Evolutionary conservation across 176 grass and related monocot genomes (phyloP).

Genomic region (Zoysia japonica): DNA sequence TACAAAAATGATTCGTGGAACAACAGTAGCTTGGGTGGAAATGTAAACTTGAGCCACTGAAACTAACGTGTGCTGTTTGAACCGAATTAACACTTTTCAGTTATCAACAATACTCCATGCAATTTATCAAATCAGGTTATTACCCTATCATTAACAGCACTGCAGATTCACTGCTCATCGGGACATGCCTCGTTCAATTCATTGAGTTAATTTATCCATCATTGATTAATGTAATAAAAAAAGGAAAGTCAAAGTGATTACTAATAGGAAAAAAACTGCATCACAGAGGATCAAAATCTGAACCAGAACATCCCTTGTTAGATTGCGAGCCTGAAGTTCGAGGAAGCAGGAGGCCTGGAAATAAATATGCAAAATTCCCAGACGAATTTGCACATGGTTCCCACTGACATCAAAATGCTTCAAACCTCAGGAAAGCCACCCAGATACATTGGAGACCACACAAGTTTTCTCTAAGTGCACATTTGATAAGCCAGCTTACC

Average conservation of each 20-base stretch:
- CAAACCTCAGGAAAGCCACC: neutral
- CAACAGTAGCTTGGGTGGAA: neutral
- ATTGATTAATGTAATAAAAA: neutral
- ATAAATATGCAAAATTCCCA: neutral
- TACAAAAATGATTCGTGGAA: neutral
- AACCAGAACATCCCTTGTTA: neutral
- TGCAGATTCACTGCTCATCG: no score
- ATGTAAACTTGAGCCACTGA: neutral
- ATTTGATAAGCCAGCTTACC: neutral
- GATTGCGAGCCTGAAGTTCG: neutral
- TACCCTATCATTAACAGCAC: neutral
- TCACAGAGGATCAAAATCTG: neutral
- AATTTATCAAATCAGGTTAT: neutral
- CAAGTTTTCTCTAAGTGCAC: slow-evolving; percentile 5
- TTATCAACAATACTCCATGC: neutral
- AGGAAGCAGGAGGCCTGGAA: neutral
- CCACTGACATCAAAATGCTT: neutral
- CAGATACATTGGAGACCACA: neutral
- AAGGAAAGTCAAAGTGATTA: neutral
- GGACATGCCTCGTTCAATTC: neutral
- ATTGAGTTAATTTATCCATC: neutral
- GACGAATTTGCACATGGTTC: neutral
- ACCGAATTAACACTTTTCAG: neutral
- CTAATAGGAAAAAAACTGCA: neutral
- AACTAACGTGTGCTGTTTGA: neutral